phyloP scores from a whole-genome alignment of 2,329 filamentous ascomycete genomes.

The Aspergillus spinulosporus region DNA sequence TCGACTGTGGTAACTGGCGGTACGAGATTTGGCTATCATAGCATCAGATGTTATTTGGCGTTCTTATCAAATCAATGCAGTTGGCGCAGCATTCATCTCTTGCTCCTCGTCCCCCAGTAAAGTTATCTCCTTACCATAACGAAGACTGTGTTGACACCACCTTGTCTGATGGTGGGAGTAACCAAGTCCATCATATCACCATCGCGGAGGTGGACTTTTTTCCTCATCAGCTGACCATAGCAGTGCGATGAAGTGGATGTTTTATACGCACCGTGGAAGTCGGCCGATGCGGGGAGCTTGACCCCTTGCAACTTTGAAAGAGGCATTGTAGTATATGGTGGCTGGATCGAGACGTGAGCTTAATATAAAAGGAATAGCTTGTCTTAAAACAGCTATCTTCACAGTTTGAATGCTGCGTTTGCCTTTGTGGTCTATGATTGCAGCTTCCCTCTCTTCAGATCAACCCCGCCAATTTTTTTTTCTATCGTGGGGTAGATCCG shows the following conservation, averaged over 20 bases:
- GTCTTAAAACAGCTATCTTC: too few relatives aligned
- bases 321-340: constrained; percentile 27
- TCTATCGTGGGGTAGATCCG: constrained; percentile 9
- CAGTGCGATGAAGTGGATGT: background rate
- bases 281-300: constrained; percentile 63
- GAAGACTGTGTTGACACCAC: constrained; percentile 65
- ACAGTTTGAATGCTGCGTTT: too few relatives aligned
- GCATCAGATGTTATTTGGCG: constrained; percentile 22
- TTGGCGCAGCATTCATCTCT: background rate
- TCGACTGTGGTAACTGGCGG: constrained; percentile 63
- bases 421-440: background rate
- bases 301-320: constrained; percentile 37
- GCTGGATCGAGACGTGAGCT: background rate
- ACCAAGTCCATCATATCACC: constrained; percentile 62
- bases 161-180: constrained; percentile 56
- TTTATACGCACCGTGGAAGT: constrained; percentile 57
- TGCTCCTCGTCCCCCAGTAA: background rate
- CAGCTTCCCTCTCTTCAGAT: constrained; percentile 4
- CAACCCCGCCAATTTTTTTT: constrained; percentile 31
- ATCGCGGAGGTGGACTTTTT: constrained; percentile 65
- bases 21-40: constrained; percentile 61
- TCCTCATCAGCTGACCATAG: background rate
- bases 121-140: constrained; percentile 46
- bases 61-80: background rate
- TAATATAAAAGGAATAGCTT: background rate